These are phyloP conservation scores for Glebionis coronaria DNA, from an alignment of 129 eudicot genomes.

Conservation along the genomic window DNA sequence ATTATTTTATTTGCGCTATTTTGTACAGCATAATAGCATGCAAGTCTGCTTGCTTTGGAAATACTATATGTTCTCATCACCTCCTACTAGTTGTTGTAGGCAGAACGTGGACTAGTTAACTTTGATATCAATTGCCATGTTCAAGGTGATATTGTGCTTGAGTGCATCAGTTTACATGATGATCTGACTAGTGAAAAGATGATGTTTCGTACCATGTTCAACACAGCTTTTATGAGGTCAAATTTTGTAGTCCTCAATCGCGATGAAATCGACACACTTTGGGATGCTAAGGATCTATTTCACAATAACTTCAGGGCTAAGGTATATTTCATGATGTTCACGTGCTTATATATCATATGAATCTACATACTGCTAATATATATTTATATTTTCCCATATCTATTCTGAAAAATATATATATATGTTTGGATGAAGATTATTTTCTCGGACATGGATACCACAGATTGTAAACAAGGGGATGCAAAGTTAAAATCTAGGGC, in stretches of 20 bases:
- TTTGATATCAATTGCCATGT: constrained; percentile 2
- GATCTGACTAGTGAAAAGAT: too few species aligned
- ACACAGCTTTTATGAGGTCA: too few species aligned
- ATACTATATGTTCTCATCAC: neutral
- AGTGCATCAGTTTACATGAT: constrained; percentile 72
- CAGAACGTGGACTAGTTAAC: too few species aligned
- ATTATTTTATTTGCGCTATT: too few species aligned
- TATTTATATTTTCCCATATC: too few species aligned
- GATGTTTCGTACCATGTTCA: too few species aligned
- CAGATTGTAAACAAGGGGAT: neutral
- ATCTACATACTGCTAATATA: neutral
- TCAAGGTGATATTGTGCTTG: constrained; percentile 31
- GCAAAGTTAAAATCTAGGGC: too few species aligned
- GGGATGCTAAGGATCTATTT: too few species aligned
- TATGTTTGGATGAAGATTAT: constrained; percentile 65
- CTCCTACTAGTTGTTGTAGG: neutral
- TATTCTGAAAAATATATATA: neutral
- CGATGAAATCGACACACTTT: too few species aligned
- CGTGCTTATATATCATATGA: neutral
- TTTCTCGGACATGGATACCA: constrained; percentile 85
- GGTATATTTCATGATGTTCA: constrained; percentile 33
- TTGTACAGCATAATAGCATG: too few species aligned
- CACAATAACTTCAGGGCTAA: constrained; percentile 81
- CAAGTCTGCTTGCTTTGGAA: too few species aligned
- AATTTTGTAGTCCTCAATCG: too few species aligned